Evolutionary conservation across 1,139 yeast genomes (phyloP), one percentile per base, ranked within the genome.

Genomic region (Yamadazyma pseudoaaseri): DNA sequence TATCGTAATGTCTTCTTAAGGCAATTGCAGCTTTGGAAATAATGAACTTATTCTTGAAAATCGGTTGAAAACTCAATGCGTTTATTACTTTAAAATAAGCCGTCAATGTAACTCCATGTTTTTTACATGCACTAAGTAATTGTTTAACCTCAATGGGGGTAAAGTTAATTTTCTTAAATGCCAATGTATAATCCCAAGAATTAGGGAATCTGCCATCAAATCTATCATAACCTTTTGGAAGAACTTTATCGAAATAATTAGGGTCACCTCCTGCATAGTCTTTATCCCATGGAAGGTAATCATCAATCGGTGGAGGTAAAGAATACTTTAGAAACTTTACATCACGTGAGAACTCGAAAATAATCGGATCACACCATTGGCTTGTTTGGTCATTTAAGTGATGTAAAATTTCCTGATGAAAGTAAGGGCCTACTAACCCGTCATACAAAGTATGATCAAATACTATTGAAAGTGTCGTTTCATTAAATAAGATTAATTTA

Each of bases 391-490:
- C 43, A 8, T 31, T 37, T 7, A 18, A 10, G 10, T 18, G 21
- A 7, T 18, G 9, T 14, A 65, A 43, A 17, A 69, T 55, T 9
- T 56, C 50, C 44, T 67, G 66, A 39, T 68, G 73, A 45, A 69
- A 61, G 30, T 54, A 52, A 24, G 51, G 52, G 0, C 64, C 73
- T n/a, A 61, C 69, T 5, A 66, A 49, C 0, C 75, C 76, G 45
- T 70, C 76, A 10, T 58, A 61, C 18, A 66, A 54, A 1, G 73
- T 58, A 41, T 70, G 76, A 31, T 70, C 75, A 25, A 65, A 57
- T 0, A 56, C 54, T 2, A 47, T 60, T 5, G 59, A 48, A 22
- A 68, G 41, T n/a, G 56, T 43, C 16, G 38, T 33, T 1, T 45
- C 36, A 1, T 59, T 64, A 10, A 58, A 42, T 16, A 61, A 30